Conservation (phyloP, 2,329 filamentous ascomycete genomes). For the Hypoxylon sp. region DNA sequence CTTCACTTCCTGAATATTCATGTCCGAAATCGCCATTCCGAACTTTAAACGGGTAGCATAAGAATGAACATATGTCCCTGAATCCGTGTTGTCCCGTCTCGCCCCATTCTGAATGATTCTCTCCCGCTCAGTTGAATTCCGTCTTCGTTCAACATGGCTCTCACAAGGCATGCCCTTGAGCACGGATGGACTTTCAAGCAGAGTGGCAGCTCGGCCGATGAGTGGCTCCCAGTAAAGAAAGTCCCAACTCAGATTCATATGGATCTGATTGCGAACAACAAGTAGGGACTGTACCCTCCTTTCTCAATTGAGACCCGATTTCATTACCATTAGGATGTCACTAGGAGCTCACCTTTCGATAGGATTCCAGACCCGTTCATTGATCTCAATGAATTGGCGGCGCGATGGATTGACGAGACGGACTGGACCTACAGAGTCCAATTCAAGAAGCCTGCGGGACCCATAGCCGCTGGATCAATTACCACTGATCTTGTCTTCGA, state of each 20-base stretch:
- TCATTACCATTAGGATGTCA: background rate
- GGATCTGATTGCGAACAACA: conserved; percentile 57
- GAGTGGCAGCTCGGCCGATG: conserved; percentile 29
- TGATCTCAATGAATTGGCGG: conserved; percentile 72
- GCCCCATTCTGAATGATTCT: background rate
- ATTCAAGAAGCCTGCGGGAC: conserved; percentile 49
- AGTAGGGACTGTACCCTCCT: conserved; percentile 44
- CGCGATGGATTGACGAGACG: conserved; percentile 74
- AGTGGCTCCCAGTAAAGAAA: conserved; percentile 55
- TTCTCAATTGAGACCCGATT: background rate
- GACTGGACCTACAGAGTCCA: conserved; percentile 69
- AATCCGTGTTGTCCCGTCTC: background rate
- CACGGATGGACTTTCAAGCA: conserved; percentile 47
- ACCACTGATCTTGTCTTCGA: conserved; percentile 68
- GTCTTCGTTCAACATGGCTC: conserved; percentile 37
- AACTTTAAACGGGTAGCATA: background rate
- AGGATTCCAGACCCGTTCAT: conserved; percentile 70
- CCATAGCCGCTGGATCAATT: conserved; percentile 15
- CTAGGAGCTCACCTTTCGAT: conserved; percentile 11
- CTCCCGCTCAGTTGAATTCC: background rate
- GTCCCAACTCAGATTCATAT: conserved; percentile 58
- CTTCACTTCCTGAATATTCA: background rate
- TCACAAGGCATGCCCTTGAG: conserved; percentile 41
- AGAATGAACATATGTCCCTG: background rate
- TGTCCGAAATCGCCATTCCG: background rate